A percentile compares a stretch with the other conserved stretches of the same genome.
phyloP scores from a whole-genome alignment of 768 basidiomycete species.

The Obba rivulosa region DNA sequence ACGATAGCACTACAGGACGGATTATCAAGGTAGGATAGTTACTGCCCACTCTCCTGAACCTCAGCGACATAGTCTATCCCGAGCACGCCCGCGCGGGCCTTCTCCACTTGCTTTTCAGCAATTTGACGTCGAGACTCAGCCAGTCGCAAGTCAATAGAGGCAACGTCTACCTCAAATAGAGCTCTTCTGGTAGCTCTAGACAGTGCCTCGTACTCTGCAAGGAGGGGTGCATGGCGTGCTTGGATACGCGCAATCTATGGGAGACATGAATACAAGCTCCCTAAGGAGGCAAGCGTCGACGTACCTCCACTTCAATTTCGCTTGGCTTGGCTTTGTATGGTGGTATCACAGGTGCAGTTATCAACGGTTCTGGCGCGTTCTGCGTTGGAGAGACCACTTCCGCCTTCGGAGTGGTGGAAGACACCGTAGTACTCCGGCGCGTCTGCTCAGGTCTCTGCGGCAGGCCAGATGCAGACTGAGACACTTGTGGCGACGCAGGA shows the following conservation, averaged over 20 bases:
- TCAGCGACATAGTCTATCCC: constrained; percentile 41
- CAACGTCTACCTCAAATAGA: constrained; percentile 56
- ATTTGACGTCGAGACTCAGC: constrained; percentile 54
- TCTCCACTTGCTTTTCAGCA: constrained; percentile 55
- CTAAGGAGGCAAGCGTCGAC: background rate
- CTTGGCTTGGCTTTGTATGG: constrained; percentile 4
- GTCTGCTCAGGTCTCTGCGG: constrained; percentile 13
- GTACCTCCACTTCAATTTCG: constrained; percentile 11
- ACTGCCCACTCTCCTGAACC: too few relatives aligned
- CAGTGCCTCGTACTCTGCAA: constrained; percentile 6
- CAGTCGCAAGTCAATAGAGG: constrained; percentile 52
- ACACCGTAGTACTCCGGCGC: constrained; percentile 4
- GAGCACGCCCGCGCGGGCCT: constrained; percentile 54
- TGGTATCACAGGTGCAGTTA: constrained; percentile 4
- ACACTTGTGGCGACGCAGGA: constrained; percentile 12
- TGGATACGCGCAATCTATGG: too few relatives aligned
- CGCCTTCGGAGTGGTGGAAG: background rate
- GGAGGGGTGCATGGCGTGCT: constrained; percentile 1
- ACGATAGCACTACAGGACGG: too few relatives aligned
- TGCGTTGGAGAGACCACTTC: background rate
- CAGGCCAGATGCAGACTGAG: constrained; percentile 5
- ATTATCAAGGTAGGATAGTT: too few relatives aligned
- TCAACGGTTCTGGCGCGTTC: background rate
- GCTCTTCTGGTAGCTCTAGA: constrained; percentile 28
- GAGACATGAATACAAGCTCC: too few relatives aligned